These are phyloP conservation scores for Colletotrichum aenigma DNA, from an alignment of 2,329 filamentous ascomycete genomes.

Conservation along the genomic window DNA sequence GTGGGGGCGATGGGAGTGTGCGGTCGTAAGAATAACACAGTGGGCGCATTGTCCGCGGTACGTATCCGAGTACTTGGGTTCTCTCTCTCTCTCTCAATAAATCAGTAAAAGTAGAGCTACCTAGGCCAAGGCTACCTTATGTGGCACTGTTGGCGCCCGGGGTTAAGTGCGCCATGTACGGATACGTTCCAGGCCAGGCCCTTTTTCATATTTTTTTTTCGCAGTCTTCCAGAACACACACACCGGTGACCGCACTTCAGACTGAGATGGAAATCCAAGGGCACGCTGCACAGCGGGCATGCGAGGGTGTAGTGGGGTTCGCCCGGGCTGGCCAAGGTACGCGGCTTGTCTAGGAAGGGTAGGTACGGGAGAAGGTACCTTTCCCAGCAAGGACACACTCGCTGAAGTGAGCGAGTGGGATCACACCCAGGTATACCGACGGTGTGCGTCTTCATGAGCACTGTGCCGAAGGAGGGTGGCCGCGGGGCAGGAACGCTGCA, in stretches of 20 bases:
- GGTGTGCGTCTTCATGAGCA: not conserved
- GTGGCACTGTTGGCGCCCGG: not conserved
- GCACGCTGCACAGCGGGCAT: not conserved
- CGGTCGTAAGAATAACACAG: slow-evolving; percentile 1
- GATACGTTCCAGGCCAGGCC: not conserved
- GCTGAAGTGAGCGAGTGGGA: not conserved
- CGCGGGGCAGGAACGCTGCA: slow-evolving; percentile 8
- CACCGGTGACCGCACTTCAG: not conserved
- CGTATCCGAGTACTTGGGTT: not conserved
- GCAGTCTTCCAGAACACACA: not conserved
- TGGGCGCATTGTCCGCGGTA: not conserved
- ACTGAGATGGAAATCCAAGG: not conserved
- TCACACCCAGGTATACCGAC: not conserved
- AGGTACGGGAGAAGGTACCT: not conserved
- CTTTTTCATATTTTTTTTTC: not conserved
- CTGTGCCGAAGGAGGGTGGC: not conserved
- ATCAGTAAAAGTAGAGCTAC: not conserved
- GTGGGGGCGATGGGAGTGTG: not conserved
- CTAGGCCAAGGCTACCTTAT: not conserved
- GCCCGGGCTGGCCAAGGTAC: not conserved
- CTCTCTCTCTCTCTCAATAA: not conserved
- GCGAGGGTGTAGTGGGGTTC: slow-evolving; percentile 20
- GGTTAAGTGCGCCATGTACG: not conserved
- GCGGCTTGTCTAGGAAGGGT: not conserved
- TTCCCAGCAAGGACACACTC: not conserved